phyloP scores from a whole-genome alignment of 176 grass and related monocot genomes.

The Triticum timopheevii region DNA sequence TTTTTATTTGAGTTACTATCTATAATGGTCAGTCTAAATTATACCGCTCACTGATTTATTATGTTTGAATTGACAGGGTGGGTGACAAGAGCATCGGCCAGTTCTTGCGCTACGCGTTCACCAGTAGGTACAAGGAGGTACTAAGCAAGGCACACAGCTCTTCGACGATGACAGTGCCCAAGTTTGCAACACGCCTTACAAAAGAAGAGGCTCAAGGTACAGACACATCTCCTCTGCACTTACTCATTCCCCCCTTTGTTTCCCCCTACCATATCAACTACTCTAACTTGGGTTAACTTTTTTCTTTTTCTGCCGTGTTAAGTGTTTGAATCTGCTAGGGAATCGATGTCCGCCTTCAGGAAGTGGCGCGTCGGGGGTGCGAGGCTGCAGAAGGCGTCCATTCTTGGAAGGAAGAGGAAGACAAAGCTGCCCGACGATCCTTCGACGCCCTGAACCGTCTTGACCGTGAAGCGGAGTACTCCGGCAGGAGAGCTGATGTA shows the following conservation, averaged over 20 bases:
- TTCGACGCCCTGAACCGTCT: constrained; percentile 29
- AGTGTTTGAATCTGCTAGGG: constrained; percentile 80
- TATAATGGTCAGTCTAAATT: not conserved
- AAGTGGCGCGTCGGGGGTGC: constrained; percentile 71
- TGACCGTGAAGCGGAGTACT: not conserved
- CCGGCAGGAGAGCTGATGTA: not conserved
- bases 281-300: not conserved
- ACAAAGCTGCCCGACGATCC: constrained; percentile 42
- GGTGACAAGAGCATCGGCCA: constrained; percentile 72
- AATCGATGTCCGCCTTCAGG: constrained; percentile 75
- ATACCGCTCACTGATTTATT: not conserved
- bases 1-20: not conserved
- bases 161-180: constrained; percentile 51
- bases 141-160: constrained; percentile 88
- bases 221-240: not conserved
- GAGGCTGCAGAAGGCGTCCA: constrained; percentile 70
- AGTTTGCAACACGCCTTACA: constrained; percentile 74
- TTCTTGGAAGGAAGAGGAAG: constrained; percentile 89
- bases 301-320: not conserved
- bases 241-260: not conserved
- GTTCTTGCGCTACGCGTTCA: constrained; percentile 77
- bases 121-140: constrained; percentile 83
- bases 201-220: constrained; percentile 74
- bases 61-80: constrained; percentile 50
- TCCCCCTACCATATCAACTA: not conserved